Percentiles rank a stretch among this genome's conserved stretches.
phyloP scores from a whole-genome alignment of 148 eudicot species.

The Fagopyrum homotropicum region DNA sequence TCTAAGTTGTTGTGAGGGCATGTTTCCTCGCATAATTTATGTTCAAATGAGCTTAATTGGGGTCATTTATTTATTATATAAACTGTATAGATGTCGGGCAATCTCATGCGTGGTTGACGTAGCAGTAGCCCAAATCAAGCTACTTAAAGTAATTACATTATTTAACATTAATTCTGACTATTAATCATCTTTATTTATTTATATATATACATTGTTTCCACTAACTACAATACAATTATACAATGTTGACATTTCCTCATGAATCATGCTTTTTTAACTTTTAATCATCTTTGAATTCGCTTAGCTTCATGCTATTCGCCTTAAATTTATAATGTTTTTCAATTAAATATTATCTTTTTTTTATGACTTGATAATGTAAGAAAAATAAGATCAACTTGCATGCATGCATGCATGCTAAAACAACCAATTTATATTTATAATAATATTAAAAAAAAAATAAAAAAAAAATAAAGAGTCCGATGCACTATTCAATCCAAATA shows the following conservation, averaged over 20 bases:
- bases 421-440: neutral
- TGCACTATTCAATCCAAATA: too few species aligned
- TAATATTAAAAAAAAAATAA: too few species aligned
- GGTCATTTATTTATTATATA: too few species aligned
- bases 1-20: neutral
- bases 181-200: neutral
- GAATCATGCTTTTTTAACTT: neutral
- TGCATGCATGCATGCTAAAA: neutral
- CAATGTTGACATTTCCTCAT: neutral
- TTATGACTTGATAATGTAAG: neutral
- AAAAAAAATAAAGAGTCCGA: too few species aligned
- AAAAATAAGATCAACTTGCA: neutral
- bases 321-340: too few species aligned
- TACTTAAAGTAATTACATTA: neutral
- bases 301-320: neutral
- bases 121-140: neutral
- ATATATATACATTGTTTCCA: neutral
- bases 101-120: neutral
- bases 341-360: neutral
- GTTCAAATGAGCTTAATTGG: neutral
- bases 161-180: neutral
- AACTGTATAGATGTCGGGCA: neutral
- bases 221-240: too few species aligned
- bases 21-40: neutral
- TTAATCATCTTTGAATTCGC: neutral